These are phyloP conservation scores for Arthrobotrys pseudoclavata DNA, from an alignment of 2,329 filamentous ascomycete genomes.

Conservation along the genomic window DNA sequence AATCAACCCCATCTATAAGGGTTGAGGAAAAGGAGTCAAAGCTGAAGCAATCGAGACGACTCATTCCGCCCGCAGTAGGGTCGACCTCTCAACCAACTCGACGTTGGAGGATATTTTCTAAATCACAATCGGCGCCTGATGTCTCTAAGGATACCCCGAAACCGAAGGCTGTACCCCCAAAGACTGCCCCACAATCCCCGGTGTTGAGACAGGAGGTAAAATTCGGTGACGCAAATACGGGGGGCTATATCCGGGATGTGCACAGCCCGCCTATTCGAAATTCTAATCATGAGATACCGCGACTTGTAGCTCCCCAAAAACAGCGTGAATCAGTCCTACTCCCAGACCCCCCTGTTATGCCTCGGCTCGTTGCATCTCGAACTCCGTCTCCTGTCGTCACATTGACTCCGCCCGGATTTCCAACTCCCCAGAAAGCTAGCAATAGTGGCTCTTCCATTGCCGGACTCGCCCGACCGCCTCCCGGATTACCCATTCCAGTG, in stretches of 20 bases:
- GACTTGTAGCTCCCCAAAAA: conserved; percentile 8
- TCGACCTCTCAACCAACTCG: conserved; percentile 31
- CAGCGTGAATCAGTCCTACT: conserved; percentile 54
- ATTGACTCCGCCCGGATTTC: conserved; percentile 24
- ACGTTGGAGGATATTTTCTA: conserved; percentile 54
- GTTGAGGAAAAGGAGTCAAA: conserved; percentile 46
- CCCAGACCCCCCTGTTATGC: conserved; percentile 48
- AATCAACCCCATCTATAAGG: conserved; percentile 26
- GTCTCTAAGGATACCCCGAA: conserved; percentile 40
- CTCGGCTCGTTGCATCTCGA: conserved; percentile 35
- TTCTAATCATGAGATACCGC: conserved; percentile 1
- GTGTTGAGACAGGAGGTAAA: conserved; percentile 36
- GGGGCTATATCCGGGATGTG: conserved; percentile 34
- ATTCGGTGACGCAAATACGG: conserved; percentile 35
- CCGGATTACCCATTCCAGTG: conserved; percentile 44
- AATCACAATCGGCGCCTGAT: conserved; percentile 47
- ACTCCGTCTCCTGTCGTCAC: conserved; percentile 52
- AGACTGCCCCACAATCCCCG: conserved; percentile 46
- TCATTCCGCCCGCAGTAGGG: conserved; percentile 34
- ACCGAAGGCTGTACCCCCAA: conserved; percentile 15
- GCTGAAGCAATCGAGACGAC: conserved; percentile 37
- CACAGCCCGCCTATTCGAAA: conserved; percentile 34
- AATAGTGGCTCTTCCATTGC: neutral
- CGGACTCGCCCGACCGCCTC: conserved; percentile 33
- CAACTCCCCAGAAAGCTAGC: conserved; percentile 13